Base-by-base conservation (phyloP, 2,329 filamentous ascomycete species). In the Paraphoma sp. region DNA sequence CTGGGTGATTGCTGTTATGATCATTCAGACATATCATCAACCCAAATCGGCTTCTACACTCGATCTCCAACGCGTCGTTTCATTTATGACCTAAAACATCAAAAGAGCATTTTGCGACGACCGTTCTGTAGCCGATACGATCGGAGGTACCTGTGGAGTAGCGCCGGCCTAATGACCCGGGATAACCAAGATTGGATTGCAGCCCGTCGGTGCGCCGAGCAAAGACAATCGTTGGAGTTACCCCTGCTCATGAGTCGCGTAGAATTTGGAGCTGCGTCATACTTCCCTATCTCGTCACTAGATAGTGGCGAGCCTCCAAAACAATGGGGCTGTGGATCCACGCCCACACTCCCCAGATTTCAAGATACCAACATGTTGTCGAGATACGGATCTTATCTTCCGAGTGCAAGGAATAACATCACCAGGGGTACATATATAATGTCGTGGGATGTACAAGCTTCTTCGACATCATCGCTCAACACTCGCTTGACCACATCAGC, bases 311-410 rank as follows among this genome's bases (percentile, higher is more conserved):
- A 49, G 44, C 47, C 67, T 66, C 68, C 67, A 60, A 71, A 54
- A 67, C 40, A 62, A 46, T 52, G 68, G 68, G 61, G 54, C 57
- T 38, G 45, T 52, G 50, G 51, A 17, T 38, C 29, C 17, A 44
- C 51, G 57, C 58, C 56, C 57, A 53, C 48, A 48, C 49, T 59
- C 68, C 67, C 68, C 67, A 61, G 68, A 70, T 68, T 68, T 46
- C 53, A 53, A 68, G 53, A 56, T 48, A 49, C 6, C 47, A 36
- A 46, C 47, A 51, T 58, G 55, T 41, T 59, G 59, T 60, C 54
- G n/a, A 54, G 45, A 38, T 50, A 48, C 53, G 61, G 42, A 33
- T 33, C 23, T 44, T 56, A 56, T 59, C 48, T 56, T 23, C 43
- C 45, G 23, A 2, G 8, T 16, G 11, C 43, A 17, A n/a, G 36